Evolutionary conservation across 2,329 filamentous ascomycete species (phyloP), one percentile per base, ranked within the genome.

Genomic region (Diaporthe batatas): DNA sequence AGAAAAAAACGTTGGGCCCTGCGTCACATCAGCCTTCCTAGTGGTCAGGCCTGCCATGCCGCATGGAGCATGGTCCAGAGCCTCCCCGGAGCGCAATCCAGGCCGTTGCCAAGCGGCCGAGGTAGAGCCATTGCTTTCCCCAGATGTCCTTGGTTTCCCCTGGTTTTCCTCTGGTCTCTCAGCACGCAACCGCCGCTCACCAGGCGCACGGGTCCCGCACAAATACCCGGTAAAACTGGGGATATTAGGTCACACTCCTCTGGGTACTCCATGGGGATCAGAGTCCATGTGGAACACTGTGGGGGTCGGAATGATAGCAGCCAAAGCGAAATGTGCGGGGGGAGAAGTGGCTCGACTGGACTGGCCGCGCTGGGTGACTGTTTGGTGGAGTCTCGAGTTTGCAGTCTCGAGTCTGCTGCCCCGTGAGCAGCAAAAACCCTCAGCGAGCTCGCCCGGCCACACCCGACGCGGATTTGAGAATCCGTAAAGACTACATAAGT

Each of bases 91-190:
- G 65, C 34, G 47, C 58, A 23, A 14, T 10, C 21, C n/a, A 51
- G 21, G n/a, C n/a, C n/a, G 11, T 51, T 34, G 65, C 71, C 71
- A 72, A 72, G 53, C 32, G 51, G 64, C 71, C 71, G 71, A 72
- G 34, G 64, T 68, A 72, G 32, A 55, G 64, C 71, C 71, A 67
- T 25, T 16, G 36, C 23, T 32, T n/a, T 21, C 44, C 44, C 44
- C 21, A 53, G 49, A n/a, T 25, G 23, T n/a, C 29, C 53, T 44
- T 44, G 42, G 42, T 44, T 14, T 18, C 16, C 2, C 36, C 1
- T 39, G 36, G 36, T 39, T 3, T 36, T 12, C 36, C 12, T 39
- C 16, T 44, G 7, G 14, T 3, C 42, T 10, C 53, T 16, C 53
- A 64, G 25, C 29, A 16, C 34, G 14, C 53, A 34, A 47, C 18